A percentile compares a stretch with the other conserved stretches of the same genome.
phyloP scores from a whole-genome alignment of 495 filamentous ascomycete genomes.

The Neurospora sp. region DNA sequence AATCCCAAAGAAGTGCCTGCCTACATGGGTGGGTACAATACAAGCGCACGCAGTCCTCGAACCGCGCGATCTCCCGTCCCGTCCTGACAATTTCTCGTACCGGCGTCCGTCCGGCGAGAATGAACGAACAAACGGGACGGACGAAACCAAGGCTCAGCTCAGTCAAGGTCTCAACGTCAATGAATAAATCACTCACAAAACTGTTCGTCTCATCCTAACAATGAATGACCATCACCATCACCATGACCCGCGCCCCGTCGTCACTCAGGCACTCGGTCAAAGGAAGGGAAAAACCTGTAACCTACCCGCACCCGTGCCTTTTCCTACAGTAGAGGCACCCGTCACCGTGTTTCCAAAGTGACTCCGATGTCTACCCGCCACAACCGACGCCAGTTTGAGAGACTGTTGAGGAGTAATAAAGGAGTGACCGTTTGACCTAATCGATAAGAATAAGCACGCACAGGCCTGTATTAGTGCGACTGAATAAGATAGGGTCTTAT shows the following conservation, averaged over 20 bases:
- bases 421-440: neutral
- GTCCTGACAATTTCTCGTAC: neutral
- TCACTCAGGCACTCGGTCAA: too few species aligned
- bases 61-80: neutral
- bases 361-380: too few species aligned
- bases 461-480: neutral
- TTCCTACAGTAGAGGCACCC: too few species aligned
- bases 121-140: too few species aligned
- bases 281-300: too few species aligned
- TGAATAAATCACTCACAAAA: neutral
- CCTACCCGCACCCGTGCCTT: too few species aligned
- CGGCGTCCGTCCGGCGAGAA: neutral
- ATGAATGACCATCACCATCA: neutral
- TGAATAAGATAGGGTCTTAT: neutral
- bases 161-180: too few species aligned
- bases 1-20: neutral
- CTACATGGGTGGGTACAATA: neutral
- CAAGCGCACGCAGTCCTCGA: neutral
- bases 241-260: neutral
- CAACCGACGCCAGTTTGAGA: too few species aligned
- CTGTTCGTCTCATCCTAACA: neutral
- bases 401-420: neutral
- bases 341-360: too few species aligned
- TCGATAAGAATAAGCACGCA: neutral
- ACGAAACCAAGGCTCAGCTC: neutral